Conservation (phyloP, 73 alveolate genomes). For the Symbiodinium natans region DNA sequence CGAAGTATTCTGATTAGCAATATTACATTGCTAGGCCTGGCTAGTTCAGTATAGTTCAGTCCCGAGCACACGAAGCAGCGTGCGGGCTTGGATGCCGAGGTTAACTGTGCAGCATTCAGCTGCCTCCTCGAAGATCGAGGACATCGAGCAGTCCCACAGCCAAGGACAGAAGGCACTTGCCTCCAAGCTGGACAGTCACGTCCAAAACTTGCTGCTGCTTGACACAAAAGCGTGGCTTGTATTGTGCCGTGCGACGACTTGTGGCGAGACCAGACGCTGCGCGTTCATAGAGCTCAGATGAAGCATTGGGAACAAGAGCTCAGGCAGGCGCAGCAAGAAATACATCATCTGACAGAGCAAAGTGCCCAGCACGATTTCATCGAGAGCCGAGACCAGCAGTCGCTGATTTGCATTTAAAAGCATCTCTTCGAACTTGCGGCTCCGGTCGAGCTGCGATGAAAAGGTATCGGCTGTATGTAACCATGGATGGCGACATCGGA, state of each 20-base stretch:
- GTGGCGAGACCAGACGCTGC: no score
- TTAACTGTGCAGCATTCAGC: neutral
- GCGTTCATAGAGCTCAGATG: no score
- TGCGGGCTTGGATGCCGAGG: neutral
- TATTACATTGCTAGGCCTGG: neutral
- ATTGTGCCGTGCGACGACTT: no score
- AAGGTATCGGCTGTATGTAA: conserved; percentile 60
- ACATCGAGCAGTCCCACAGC: neutral
- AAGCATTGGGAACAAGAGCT: neutral
- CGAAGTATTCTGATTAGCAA: neutral
- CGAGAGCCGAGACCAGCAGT: conserved; percentile 32
- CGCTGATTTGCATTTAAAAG: neutral
- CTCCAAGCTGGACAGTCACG: conserved; percentile 33
- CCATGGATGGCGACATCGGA: conserved; percentile 92
- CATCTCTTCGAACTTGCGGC: neutral
- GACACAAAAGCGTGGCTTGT: no score
- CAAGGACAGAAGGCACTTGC: conserved; percentile 14
- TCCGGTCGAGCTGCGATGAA: neutral
- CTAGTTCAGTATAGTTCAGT: neutral
- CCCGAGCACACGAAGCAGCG: neutral
- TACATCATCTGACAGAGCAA: conserved; percentile 54
- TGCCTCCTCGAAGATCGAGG: conserved; percentile 10
- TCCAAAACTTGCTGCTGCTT: neutral
- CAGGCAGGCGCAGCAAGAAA: conserved; percentile 57
- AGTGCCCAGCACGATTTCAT: conserved; percentile 64